These are phyloP conservation scores for Tetracentron sinense DNA, from an alignment of 164 flowering plant genomes.

Conservation along the genomic window DNA sequence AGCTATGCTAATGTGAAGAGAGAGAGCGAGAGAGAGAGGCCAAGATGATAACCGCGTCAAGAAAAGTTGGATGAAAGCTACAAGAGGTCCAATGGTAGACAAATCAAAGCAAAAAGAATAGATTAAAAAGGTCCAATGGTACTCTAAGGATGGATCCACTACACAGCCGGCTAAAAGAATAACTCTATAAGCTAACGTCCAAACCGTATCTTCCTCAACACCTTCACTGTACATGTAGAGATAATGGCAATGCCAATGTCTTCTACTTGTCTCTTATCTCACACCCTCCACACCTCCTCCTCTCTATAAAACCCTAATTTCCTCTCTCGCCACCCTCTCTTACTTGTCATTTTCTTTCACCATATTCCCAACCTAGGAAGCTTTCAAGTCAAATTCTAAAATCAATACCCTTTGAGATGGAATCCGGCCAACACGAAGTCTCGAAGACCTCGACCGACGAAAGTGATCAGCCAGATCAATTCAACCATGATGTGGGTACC, in stretches of 20 bases:
- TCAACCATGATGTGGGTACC: constrained; percentile 17
- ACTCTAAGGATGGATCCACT: not conserved
- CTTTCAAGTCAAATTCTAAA: not conserved
- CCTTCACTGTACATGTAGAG: not conserved
- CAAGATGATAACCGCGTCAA: not conserved
- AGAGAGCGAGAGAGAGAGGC: not conserved
- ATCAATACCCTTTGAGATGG: constrained; percentile 17
- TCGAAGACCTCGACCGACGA: constrained; percentile 32
- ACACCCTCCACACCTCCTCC: not conserved
- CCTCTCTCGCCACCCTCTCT: constrained; percentile 1
- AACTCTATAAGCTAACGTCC: not conserved
- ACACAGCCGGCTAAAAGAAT: not conserved
- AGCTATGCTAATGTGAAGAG: not conserved
- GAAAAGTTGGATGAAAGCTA: not conserved
- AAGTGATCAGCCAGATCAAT: constrained; percentile 16
- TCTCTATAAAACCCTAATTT: constrained; percentile 1
- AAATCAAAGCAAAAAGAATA: not conserved
- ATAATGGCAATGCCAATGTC: constrained; percentile 15
- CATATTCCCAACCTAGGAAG: not conserved
- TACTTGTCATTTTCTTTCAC: constrained; percentile 7
- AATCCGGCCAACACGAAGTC: constrained; percentile 18
- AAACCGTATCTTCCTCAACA: not conserved
- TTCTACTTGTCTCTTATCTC: constrained; percentile 20
- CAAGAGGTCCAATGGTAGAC: not conserved
- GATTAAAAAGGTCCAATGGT: not conserved